Conservation (phyloP, 148 eudicot species). For the Dianthus caryophyllus region DNA sequence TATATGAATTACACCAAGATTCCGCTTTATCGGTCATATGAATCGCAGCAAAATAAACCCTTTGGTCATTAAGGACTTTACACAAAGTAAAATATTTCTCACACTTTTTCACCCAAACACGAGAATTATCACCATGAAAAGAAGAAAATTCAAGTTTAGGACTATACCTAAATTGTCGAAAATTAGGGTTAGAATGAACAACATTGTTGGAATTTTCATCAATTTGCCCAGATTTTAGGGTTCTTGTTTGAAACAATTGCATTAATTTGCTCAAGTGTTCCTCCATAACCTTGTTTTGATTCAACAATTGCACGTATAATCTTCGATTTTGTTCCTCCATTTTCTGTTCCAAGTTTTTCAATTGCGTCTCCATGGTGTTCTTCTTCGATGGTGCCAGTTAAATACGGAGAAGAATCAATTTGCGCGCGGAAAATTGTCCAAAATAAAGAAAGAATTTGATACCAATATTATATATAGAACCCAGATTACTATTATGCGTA, state of each 20-base stretch:
- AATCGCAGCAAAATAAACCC: neutral
- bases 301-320: neutral
- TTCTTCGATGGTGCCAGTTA: neutral
- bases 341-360: neutral
- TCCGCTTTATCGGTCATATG: neutral
- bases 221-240: no score
- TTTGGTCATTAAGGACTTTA: neutral
- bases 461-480: no score
- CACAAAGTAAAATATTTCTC: neutral
- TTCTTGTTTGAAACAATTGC: no score
- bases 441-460: no score
- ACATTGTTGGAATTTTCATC: no score
- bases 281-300: neutral
- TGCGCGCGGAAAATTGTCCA: no score
- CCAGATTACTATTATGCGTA: no score
- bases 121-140: neutral
- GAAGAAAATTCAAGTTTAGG: no score
- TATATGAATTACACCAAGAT: no score
- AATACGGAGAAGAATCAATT: no score
- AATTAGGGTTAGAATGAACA: no score
- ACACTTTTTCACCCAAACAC: neutral
- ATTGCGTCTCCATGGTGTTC: neutral
- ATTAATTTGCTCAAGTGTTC: neutral
- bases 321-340: constrained; percentile 1
- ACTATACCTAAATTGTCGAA: no score